Conservation (phyloP, 306 rosid species). For the Prunus mongolica region DNA sequence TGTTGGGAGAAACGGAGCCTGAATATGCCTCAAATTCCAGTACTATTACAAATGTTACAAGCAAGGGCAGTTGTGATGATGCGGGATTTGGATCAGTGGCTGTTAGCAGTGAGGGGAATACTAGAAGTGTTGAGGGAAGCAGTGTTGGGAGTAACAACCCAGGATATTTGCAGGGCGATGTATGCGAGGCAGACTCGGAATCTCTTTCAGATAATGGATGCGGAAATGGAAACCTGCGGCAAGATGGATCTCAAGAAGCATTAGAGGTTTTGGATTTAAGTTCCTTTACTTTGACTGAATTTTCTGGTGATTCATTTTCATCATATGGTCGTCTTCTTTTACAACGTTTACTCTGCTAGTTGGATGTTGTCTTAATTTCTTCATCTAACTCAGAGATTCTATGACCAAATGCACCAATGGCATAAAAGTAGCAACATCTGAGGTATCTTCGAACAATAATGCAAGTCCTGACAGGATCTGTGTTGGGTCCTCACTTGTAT, state of each 20-base stretch:
- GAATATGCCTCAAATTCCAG: constrained; percentile 62
- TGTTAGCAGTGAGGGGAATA: constrained; percentile 34
- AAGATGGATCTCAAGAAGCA: constrained; percentile 30
- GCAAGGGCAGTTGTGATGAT: constrained; percentile 59
- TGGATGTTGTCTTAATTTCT: constrained; percentile 15
- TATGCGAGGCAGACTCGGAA: constrained; percentile 29
- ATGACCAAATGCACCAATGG: constrained; percentile 18
- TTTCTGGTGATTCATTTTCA: neutral
- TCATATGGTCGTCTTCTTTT: constrained; percentile 5
- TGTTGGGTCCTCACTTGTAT: constrained; percentile 9
- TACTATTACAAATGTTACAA: constrained; percentile 42
- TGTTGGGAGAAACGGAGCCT: constrained; percentile 38
- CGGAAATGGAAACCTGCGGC: constrained; percentile 30
- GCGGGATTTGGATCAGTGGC: constrained; percentile 32
- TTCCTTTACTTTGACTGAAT: constrained; percentile 18
- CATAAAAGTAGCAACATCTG: constrained; percentile 13
- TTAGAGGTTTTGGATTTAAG: constrained; percentile 68
- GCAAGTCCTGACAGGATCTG: constrained; percentile 20
- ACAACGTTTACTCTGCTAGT: neutral
- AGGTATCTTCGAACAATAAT: constrained; percentile 1
- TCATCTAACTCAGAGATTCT: constrained; percentile 9
- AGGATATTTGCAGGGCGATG: constrained; percentile 25
- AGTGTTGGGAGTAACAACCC: constrained; percentile 24
- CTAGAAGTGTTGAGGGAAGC: constrained; percentile 35
- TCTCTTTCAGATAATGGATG: constrained; percentile 19